Conservation (phyloP, 108 stramenopile genomes). For the Cyclostephanos invisitatus region DNA sequence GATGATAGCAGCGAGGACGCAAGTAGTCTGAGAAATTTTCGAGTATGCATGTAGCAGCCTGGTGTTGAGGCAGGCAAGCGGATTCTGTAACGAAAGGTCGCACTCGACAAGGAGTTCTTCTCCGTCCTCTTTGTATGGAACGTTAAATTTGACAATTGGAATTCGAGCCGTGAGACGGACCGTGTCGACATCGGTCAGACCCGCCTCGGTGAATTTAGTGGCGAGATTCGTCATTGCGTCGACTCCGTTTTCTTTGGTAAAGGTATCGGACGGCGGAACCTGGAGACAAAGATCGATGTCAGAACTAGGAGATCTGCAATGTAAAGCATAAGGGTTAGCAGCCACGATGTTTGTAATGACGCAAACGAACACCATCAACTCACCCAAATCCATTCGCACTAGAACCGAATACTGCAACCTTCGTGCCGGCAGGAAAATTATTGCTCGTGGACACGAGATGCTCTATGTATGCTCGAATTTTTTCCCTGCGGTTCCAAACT, state of each 20-base stretch:
- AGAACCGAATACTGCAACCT: slow-evolving; percentile 85
- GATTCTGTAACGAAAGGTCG: slow-evolving; percentile 95
- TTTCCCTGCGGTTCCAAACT: slow-evolving; percentile 62
- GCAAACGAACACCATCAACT: slow-evolving; percentile 13
- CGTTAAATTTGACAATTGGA: slow-evolving; percentile 93
- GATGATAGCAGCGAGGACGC: slow-evolving; percentile 90
- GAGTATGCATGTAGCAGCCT: slow-evolving; percentile 85
- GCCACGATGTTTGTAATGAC: slow-evolving; percentile 1
- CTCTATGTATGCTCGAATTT: slow-evolving; percentile 64
- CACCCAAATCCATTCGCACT: slow-evolving; percentile 90
- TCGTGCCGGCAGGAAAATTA: slow-evolving; percentile 78
- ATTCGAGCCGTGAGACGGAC: slow-evolving; percentile 94
- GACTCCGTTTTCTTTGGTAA: slow-evolving; percentile 57
- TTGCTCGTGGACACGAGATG: slow-evolving; percentile 57
- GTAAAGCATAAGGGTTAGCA: background rate
- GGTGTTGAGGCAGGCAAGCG: slow-evolving; percentile 96
- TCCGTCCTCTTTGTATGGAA: slow-evolving; percentile 60
- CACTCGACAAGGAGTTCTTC: slow-evolving; percentile 82
- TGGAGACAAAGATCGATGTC: slow-evolving; percentile 90
- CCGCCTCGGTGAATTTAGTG: slow-evolving; percentile 56
- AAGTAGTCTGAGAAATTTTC: slow-evolving; percentile 73
- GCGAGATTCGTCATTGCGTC: slow-evolving; percentile 79
- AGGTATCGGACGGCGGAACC: slow-evolving; percentile 53
- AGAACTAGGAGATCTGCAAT: slow-evolving; percentile 59
- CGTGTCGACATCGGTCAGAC: slow-evolving; percentile 89